These are phyloP conservation scores for Trichosanthes cucumerina DNA, from an alignment of 306 rosid species.

Conservation along the genomic window DNA sequence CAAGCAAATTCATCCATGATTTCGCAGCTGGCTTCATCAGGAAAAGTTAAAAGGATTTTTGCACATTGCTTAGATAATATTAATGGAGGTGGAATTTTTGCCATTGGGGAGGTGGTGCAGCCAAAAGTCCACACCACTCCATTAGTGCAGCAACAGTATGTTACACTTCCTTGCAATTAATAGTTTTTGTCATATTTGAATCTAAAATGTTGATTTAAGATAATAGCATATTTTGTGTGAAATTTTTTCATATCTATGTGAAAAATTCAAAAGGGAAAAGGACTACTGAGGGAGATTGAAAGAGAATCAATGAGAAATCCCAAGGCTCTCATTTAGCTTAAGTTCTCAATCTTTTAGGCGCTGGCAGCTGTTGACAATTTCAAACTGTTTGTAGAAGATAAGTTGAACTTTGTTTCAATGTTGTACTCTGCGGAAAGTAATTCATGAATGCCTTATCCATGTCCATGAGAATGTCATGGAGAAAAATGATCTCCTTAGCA, in stretches of 20 bases:
- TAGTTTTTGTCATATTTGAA: conserved; percentile 8
- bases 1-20: conserved; percentile 79
- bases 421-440: not conserved
- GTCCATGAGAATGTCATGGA: not conserved
- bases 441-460: not conserved
- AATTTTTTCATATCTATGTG: not conserved
- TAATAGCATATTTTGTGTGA: not conserved
- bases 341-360: not conserved
- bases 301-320: not conserved
- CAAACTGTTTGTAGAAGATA: not conserved
- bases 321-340: not conserved
- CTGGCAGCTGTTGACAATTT: not conserved
- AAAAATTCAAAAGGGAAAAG: not conserved
- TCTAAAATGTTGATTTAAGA: not conserved
- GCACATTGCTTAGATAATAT: conserved; percentile 80
- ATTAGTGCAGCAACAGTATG: conserved; percentile 56
- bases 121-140: conserved; percentile 52
- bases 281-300: not conserved
- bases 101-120: conserved; percentile 77
- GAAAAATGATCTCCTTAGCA: not conserved
- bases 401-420: not conserved
- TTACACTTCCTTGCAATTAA: conserved; percentile 7
- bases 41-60: conserved; percentile 67
- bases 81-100: conserved; percentile 82
- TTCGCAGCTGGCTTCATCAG: conserved; percentile 76